Conservation (phyloP, 306 rosid genomes). For the Begonia loranthoides region DNA sequence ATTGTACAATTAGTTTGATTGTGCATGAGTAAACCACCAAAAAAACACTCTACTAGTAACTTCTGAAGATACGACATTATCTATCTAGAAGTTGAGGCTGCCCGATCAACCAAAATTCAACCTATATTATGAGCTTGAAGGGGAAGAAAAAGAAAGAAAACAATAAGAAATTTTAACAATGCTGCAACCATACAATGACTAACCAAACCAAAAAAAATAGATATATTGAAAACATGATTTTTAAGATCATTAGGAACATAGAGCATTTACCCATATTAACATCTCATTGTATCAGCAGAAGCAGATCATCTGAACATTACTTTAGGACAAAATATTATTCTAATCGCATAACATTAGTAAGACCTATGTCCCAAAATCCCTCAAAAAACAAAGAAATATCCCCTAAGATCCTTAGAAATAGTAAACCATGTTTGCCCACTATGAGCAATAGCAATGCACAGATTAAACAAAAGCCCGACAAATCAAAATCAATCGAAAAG, state of each 20-base stretch:
- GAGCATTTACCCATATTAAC: not conserved
- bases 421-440: slow-evolving; percentile 4
- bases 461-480: slow-evolving; percentile 8
- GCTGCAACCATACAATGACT: not conserved
- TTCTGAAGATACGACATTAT: too few species aligned
- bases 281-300: not conserved
- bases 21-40: too few species aligned
- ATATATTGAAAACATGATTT: not conserved
- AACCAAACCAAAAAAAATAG: not conserved
- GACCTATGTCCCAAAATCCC: slow-evolving; percentile 19
- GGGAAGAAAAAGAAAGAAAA: too few species aligned
- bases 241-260: not conserved
- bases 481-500: slow-evolving; percentile 4
- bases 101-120: too few species aligned
- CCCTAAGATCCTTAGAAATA: slow-evolving; percentile 15
- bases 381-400: slow-evolving; percentile 11
- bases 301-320: not conserved
- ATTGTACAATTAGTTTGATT: too few species aligned
- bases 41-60: too few species aligned
- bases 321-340: slow-evolving; percentile 1
- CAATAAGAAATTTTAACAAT: too few species aligned
- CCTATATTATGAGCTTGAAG: too few species aligned
- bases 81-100: too few species aligned
- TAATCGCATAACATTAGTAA: slow-evolving; percentile 16
- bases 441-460: slow-evolving; percentile 16